Conservation (phyloP, 495 filamentous ascomycete genomes). For the Jackrogersella multiformis region DNA sequence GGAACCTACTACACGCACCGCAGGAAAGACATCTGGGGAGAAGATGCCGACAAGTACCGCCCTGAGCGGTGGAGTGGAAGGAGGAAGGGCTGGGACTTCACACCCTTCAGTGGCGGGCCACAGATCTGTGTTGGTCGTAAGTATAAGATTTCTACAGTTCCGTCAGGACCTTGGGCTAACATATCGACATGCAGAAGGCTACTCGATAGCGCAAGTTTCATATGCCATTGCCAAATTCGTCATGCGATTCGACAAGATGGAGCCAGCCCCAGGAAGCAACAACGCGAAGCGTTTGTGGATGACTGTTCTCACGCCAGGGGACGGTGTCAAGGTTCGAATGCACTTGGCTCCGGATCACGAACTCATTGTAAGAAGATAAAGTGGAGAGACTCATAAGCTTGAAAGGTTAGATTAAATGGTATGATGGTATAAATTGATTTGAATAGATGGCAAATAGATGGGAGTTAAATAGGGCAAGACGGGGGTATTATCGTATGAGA, state of each 20-base stretch:
- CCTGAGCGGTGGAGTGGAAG: constrained; percentile 38
- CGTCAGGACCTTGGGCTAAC: not conserved
- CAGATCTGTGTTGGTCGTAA: constrained; percentile 42
- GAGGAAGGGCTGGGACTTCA: constrained; percentile 51
- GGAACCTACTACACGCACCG: constrained; percentile 48
- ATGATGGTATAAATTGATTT: too few relatives aligned
- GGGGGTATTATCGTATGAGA: too few relatives aligned
- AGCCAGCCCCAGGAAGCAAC: constrained; percentile 8
- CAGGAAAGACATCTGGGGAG: constrained; percentile 29
- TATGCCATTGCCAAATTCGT: constrained; percentile 14
- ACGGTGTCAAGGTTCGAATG: constrained; percentile 18
- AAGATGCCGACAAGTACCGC: constrained; percentile 23
- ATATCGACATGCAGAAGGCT: not conserved
- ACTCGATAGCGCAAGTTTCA: constrained; percentile 12
- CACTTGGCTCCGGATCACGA: not conserved
- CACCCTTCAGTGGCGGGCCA: constrained; percentile 71
- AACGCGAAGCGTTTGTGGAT: constrained; percentile 22
- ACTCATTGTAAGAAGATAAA: not conserved
- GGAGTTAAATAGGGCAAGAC: too few relatives aligned
- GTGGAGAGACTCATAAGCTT: not conserved
- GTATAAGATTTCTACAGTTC: not conserved
- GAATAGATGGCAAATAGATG: too few relatives aligned
- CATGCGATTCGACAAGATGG: constrained; percentile 16
- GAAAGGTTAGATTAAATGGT: not conserved
- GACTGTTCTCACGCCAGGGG: constrained; percentile 18